Base-by-base conservation (phyloP, 2,329 filamentous ascomycete genomes). In the Arthrobotrys megalospora region DNA sequence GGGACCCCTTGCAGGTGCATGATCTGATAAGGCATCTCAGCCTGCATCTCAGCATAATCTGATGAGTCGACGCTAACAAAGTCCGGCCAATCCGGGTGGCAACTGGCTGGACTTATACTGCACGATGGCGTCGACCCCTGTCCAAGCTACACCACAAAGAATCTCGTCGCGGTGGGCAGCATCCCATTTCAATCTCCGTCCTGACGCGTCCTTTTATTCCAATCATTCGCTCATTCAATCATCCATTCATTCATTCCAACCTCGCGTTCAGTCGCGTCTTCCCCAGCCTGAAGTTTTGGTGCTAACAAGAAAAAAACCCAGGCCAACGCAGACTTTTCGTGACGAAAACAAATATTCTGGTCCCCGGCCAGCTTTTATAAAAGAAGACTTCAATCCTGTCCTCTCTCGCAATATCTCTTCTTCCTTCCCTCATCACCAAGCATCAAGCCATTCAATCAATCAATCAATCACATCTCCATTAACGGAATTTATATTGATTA, bases 341-440 rank as follows among this genome's bases (percentile, higher is more conserved):
- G 65, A 48, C 72, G 65, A 77, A 70, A 77, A 77, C 72, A 77
- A 78, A 78, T 62, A 67, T 28, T 43, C 36, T n/a, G 16, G 6
- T 28, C 19, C 34, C 11, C 41, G 11, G 11, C 41, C 36, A 12
- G 36, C 14, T 69, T 64, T 69, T 76, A 78, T 78, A 78, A 67
- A 75, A 75, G 63, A 62, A 11, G 38, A 55, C 65, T 50, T 64
- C 45, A 11, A 32, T 47, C 41, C 38, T 66, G 10, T 34, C 32
- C 28, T 24, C 48, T 48, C 47, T 36, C 28, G 16, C 52, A 19
- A 36, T 21, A 16, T 66, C 58, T 52, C 58, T 28, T 10, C 58
- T 38, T 36, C 36, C 36, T 21, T 24, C 41, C 21, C 45, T 53
- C 52, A 64, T 76, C 72, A 76, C 34, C 21, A 66, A 10, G 11